Evolutionary conservation across 805 yeast genomes (phyloP), one percentile per base, ranked within the genome.

Genomic region (Zygosaccharomyces pseudorouxii): DNA sequence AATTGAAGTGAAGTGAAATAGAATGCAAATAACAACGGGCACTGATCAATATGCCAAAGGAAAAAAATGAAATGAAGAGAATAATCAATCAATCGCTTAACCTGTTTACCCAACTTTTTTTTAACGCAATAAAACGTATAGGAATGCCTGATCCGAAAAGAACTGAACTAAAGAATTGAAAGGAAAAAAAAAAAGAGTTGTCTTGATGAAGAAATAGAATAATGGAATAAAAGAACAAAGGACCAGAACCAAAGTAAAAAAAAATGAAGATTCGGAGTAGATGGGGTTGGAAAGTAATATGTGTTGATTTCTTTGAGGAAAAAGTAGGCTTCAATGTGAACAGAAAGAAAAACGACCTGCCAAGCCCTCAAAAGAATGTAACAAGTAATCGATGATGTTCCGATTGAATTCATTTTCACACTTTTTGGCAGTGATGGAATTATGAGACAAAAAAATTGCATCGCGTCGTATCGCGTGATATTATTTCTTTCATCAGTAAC

Each of bases 381-480:
- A 29, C 36, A 28, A 29, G 9, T 31, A 18, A 41, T 41, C 37
- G 36, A 29, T 7, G 16, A 9, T 18, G 36, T 29, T 29, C 22
- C 14, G 27, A 19, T 19, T 41, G 16, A 33, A 18, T 27, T 29
- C 20, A 16, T 33, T 33, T 33, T 16, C 28, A 14, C 20, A 29
- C 14, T 41, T 18, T 30, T 18, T 29, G 36, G 36, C 23, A 23
- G 44, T 41, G 36, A 25, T 33, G 33, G 16, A 37, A 43, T 19
- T 40, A 43, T 30, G 38, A 43, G 28, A 46, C 38, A 46, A 46
- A 46, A 45, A 30, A 16, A 29, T 39, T 39, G 42, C 25, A n/a
- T 41, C 38, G 4, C 5, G 14, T 33, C 49, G 45, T 46, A 5
- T 12, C 10, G 3, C 6, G 28, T 29, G 49, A 46, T 31, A 16